Evolutionary conservation across 768 basidiomycete genomes (phyloP).

Genomic region (Boletus reticuloceps): DNA sequence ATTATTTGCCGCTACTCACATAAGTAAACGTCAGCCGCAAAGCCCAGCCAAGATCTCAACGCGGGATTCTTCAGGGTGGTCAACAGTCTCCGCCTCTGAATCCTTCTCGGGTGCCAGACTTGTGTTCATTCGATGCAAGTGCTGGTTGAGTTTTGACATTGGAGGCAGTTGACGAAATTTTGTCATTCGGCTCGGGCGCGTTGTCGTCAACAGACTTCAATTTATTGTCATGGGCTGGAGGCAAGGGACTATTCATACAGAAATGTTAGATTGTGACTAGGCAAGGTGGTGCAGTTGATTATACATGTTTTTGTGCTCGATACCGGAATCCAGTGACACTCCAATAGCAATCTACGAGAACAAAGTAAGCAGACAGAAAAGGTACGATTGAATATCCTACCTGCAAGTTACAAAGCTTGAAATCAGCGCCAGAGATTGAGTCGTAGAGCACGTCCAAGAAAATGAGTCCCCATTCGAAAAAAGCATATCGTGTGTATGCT

Average conservation of each 20-base stretch:
- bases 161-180: neutral
- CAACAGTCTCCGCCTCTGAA: neutral
- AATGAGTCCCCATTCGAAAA: conserved; percentile 88
- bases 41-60: conserved; percentile 26
- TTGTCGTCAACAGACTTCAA: neutral
- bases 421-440: conserved; percentile 60
- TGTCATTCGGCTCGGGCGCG: neutral
- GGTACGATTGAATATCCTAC: conserved; percentile 30
- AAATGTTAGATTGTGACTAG: conserved; percentile 24
- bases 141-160: neutral
- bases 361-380: neutral
- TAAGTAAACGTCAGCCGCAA: conserved; percentile 51
- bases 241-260: conserved; percentile 18
- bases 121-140: neutral
- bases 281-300: conserved; percentile 41
- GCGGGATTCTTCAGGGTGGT: neutral
- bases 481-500: conserved; percentile 86
- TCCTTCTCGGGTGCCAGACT: neutral
- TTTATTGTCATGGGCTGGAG: conserved; percentile 7
- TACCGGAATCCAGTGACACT: conserved; percentile 22
- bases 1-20: conserved; percentile 37
- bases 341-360: conserved; percentile 26
- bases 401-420: conserved; percentile 51
- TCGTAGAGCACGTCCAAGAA: conserved; percentile 72
- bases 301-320: conserved; percentile 41